A percentile compares a stretch with the other conserved stretches of the same genome.
These are phyloP conservation scores for Alternaria sp. DNA, from an alignment of 2,329 filamentous ascomycete species.

Conservation along the genomic window DNA sequence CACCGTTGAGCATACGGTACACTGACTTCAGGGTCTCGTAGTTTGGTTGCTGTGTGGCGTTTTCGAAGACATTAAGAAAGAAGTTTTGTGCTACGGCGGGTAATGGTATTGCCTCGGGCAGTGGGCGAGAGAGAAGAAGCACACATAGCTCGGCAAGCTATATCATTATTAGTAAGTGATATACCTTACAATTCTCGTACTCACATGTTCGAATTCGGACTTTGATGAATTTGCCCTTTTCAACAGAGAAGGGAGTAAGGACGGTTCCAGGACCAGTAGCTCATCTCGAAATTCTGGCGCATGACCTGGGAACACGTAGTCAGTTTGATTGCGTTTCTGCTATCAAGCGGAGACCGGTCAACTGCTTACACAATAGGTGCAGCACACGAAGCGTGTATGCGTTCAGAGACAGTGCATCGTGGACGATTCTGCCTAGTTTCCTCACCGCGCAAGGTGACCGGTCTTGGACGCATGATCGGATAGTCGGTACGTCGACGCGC, in stretches of 20 bases:
- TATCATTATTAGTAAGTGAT: neutral
- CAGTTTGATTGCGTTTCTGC: slow-evolving; percentile 11
- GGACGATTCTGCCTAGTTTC: slow-evolving; percentile 50
- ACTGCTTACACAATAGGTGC: slow-evolving; percentile 53
- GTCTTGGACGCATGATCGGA: slow-evolving; percentile 54
- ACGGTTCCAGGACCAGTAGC: slow-evolving; percentile 38
- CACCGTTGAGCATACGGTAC: slow-evolving; percentile 45
- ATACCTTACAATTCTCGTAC: slow-evolving; percentile 1
- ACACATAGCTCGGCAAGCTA: slow-evolving; percentile 42
- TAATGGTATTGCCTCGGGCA: slow-evolving; percentile 38
- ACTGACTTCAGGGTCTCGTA: slow-evolving; percentile 34
- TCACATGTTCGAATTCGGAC: slow-evolving; percentile 39
- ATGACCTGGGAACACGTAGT: slow-evolving; percentile 31
- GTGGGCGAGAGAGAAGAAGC: slow-evolving; percentile 39
- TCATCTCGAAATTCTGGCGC: slow-evolving; percentile 40
- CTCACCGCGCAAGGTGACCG: slow-evolving; percentile 58
- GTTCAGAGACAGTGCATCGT: slow-evolving; percentile 59
- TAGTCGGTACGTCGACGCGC: slow-evolving; percentile 38
- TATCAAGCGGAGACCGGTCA: neutral
- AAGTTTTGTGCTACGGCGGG: slow-evolving; percentile 44
- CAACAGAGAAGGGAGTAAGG: slow-evolving; percentile 41
- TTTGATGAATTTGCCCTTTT: slow-evolving; percentile 41
- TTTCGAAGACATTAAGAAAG: slow-evolving; percentile 42
- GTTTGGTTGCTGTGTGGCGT: slow-evolving; percentile 29
- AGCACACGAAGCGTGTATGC: slow-evolving; percentile 59